A percentile compares a stretch with the other conserved stretches of the same genome.
Evolutionary conservation across 2,329 filamentous ascomycete species (phyloP).

Genomic region (Huntiella bhutanensis): DNA sequence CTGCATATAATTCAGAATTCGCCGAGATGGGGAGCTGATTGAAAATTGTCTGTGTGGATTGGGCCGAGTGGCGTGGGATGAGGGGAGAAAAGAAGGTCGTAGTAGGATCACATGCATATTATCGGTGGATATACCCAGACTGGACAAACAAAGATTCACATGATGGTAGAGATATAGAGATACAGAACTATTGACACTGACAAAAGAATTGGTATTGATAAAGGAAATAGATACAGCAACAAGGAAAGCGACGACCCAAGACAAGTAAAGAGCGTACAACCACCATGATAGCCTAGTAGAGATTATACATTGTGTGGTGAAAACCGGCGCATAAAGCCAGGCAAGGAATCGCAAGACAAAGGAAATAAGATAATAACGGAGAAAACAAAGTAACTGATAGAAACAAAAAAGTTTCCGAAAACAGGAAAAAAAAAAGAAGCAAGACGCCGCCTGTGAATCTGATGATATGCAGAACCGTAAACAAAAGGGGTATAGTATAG

Average conservation of each 20-base stretch:
- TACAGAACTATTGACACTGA: too few relatives aligned
- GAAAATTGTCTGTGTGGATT: too few relatives aligned
- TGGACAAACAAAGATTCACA: too few relatives aligned
- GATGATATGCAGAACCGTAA: slow-evolving; percentile 2
- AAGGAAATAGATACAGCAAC: not conserved
- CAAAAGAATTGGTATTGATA: not conserved
- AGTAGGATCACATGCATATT: too few relatives aligned
- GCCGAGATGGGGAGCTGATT: too few relatives aligned
- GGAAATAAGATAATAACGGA: not conserved
- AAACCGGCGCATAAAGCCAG: not conserved
- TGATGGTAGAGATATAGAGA: too few relatives aligned
- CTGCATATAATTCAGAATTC: too few relatives aligned
- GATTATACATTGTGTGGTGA: too few relatives aligned
- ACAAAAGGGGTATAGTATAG: slow-evolving; percentile 6
- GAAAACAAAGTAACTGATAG: not conserved
- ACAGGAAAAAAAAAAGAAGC: not conserved
- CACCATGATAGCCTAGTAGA: too few relatives aligned
- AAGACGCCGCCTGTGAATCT: slow-evolving; percentile 5
- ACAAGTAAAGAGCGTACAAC: not conserved
- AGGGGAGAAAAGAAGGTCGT: too few relatives aligned
- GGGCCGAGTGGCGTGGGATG: too few relatives aligned
- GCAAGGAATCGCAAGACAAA: not conserved
- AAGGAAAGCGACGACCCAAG: not conserved
- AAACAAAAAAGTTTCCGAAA: not conserved
- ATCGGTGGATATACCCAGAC: too few relatives aligned